phyloP scores from a whole-genome alignment of 163 green algal genomes.

The Scenedesmus sp. region DNA sequence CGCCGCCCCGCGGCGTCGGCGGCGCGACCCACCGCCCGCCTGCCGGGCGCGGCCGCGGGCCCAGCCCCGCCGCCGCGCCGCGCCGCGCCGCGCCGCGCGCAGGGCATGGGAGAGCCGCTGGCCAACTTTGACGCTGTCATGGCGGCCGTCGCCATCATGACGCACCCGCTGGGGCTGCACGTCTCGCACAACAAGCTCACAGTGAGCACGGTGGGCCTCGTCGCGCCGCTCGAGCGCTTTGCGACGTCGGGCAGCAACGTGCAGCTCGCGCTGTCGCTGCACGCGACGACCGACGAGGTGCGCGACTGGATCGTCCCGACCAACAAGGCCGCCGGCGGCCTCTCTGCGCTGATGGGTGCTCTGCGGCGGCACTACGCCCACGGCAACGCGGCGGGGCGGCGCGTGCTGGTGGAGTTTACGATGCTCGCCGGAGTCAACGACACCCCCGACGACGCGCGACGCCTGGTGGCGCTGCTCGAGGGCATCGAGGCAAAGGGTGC shows the following conservation, averaged over 20 bases:
- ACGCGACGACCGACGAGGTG: conserved; percentile 90
- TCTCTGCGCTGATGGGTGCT: conserved; percentile 70
- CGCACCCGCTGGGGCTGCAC: conserved; percentile 76
- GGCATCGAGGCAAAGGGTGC: conserved; percentile 80
- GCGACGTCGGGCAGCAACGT: conserved; percentile 49
- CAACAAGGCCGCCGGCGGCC: conserved; percentile 83
- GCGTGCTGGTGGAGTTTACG: conserved; percentile 93
- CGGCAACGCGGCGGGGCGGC: conserved; percentile 21
- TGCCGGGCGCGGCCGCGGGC: not conserved
- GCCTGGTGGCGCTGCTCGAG: conserved; percentile 58
- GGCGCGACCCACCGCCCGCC: conserved; percentile 62
- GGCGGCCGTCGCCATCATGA: conserved; percentile 78
- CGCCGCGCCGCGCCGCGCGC: too few species aligned
- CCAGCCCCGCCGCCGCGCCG: too few species aligned
- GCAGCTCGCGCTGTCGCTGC: conserved; percentile 90
- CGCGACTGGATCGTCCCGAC: conserved; percentile 92
- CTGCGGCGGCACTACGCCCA: conserved; percentile 76
- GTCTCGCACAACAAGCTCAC: conserved; percentile 84
- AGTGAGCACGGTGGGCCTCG: conserved; percentile 93
- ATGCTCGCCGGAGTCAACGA: conserved; percentile 95
- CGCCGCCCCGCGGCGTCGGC: too few species aligned
- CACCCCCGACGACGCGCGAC: conserved; percentile 74
- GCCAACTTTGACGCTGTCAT: conserved; percentile 86
- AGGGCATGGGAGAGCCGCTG: conserved; percentile 62
- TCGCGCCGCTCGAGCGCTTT: conserved; percentile 84